Conservation (phyloP, 345 rosid genomes). For the Melaleuca quinquenervia region DNA sequence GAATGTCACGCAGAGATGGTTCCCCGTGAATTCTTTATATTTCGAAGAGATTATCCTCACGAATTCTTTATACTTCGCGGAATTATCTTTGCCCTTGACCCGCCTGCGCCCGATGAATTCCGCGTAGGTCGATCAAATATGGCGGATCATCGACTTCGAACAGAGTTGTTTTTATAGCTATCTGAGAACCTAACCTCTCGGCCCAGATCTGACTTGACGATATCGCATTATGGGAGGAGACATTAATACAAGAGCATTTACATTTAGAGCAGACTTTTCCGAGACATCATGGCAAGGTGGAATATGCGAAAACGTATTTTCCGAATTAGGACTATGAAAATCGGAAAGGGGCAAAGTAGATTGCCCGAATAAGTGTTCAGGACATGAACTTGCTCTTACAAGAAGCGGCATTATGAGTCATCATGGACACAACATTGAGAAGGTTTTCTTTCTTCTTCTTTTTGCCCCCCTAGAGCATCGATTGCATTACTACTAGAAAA, state of each 20-base stretch:
- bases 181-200: not conserved
- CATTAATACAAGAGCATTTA: not conserved
- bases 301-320: not conserved
- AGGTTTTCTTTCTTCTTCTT: not conserved
- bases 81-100: not conserved
- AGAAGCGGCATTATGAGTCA: not conserved
- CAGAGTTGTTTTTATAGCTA: not conserved
- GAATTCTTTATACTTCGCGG: not conserved
- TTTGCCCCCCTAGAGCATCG: too few species aligned
- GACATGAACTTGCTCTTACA: not conserved
- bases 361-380: rapidly evolving
- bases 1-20: not conserved
- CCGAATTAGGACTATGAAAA: not conserved
- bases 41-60: not conserved
- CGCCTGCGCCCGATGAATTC: rapidly evolving
- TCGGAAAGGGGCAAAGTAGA: not conserved
- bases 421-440: not conserved
- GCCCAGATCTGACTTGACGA: not conserved
- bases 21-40: not conserved
- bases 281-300: not conserved
- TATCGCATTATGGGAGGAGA: not conserved
- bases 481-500: not conserved
- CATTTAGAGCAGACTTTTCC: not conserved
- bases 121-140: not conserved
- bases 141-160: not conserved